Base-by-base conservation (phyloP, 2,329 filamentous ascomycete genomes). In the Rhexocercosporidium sp. region DNA sequence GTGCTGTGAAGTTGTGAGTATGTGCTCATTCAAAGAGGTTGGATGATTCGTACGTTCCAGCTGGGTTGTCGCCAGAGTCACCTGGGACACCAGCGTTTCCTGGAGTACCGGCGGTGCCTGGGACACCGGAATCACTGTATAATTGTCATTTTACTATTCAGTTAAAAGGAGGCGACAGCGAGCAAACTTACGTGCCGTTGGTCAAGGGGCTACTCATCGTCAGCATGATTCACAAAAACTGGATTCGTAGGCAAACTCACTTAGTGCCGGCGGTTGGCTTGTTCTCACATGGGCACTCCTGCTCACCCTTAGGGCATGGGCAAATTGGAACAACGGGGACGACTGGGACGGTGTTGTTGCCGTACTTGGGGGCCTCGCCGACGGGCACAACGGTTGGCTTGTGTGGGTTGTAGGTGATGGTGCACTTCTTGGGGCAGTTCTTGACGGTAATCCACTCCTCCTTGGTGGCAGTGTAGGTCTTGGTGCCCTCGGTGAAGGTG, bases 361-460 rank as follows among this genome's bases (percentile, higher is more conserved):
- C 11, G 22, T 46, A 65, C 34, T 60, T 60, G 16, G 62, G 62
- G 14, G 27, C 27, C n/a, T 51, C 18, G 22, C 47, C 47, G 34
- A 62, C 56, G 27, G 67, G 53, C 6, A 66, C 25, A n/a, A 66
- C 59, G 9, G 56, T 64, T 31, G 65, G 65, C 49, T 67, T 1
- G 18, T 22, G 7, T 49, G 49, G 16, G 44, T 62, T 54, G 54
- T 70, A 65, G 46, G 47, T 51, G 47, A 70, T 70, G 46, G 70
- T 69, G 61, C 69, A 71, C 20, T 59, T 57, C 18, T 59, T 25
- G 3, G 66, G 62, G 59, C 68, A 71, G 57, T 64, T 51, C 31
- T 63, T 68, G 47, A 71, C 61, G 18, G 69, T 69, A 49, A 67
- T 61, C 67, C 67, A 72, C 54, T 65, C 46, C 11, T 59, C 46